phyloP scores from a whole-genome alignment of 768 basidiomycete genomes.

The Imleria badia region DNA sequence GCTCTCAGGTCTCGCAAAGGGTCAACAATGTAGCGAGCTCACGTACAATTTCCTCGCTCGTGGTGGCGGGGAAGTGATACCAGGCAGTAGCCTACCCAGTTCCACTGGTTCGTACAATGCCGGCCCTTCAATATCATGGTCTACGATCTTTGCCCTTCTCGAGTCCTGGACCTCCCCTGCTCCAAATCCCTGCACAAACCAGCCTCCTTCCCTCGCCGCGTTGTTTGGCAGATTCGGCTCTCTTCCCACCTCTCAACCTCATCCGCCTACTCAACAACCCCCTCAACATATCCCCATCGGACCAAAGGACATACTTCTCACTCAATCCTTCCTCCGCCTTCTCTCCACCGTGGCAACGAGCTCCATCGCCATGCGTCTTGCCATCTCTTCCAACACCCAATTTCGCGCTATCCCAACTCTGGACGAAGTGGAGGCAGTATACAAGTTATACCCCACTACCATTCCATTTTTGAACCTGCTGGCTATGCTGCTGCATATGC shows the following conservation, averaged over 20 bases:
- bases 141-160: conserved; percentile 67
- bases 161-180: conserved; percentile 69
- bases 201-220: conserved; percentile 38
- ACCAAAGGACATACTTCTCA: conserved; percentile 74
- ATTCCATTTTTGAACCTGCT: conserved; percentile 86
- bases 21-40: conserved; percentile 80
- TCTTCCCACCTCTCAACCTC: conserved; percentile 28
- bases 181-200: conserved; percentile 43
- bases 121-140: conserved; percentile 73
- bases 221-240: conserved; percentile 31
- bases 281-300: conserved; percentile 46
- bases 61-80: conserved; percentile 68
- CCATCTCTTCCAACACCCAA: conserved; percentile 71
- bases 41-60: conserved; percentile 87
- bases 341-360: conserved; percentile 71
- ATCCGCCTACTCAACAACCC: conserved; percentile 38
- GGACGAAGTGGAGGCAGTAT: conserved; percentile 80
- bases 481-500: conserved; percentile 77
- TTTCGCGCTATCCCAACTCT: conserved; percentile 83
- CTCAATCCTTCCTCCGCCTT: conserved; percentile 78
- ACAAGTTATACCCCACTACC: conserved; percentile 82
- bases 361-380: conserved; percentile 76
- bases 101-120: conserved; percentile 37
- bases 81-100: conserved; percentile 52
- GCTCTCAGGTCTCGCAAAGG: conserved; percentile 80